Evolutionary conservation across 2,329 filamentous ascomycete species (phyloP).

Genomic region (Chalara sp.): DNA sequence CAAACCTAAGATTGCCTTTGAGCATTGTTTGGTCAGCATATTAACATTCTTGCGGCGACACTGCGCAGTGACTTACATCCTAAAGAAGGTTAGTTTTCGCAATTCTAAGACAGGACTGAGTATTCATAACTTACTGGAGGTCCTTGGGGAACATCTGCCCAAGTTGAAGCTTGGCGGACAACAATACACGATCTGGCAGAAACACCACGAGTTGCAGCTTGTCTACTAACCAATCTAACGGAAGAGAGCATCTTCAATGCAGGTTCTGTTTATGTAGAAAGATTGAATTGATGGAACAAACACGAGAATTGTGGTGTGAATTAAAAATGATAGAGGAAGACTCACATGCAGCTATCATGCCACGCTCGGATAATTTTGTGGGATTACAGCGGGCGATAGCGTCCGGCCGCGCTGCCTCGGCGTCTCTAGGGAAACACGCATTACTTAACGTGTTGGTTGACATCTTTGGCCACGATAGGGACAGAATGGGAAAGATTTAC

Average conservation of each 20-base stretch:
- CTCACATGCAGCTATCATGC: too few relatives aligned
- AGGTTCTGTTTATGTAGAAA: too few relatives aligned
- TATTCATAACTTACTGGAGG: constrained; percentile 66
- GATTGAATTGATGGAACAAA: too few relatives aligned
- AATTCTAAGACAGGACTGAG: not conserved
- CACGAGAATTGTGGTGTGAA: too few relatives aligned
- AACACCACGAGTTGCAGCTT: constrained; percentile 28
- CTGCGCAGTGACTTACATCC: constrained; percentile 28
- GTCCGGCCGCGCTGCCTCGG: too few relatives aligned
- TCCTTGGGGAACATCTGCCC: constrained; percentile 86
- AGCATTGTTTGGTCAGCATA: constrained; percentile 23
- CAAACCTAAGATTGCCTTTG: constrained; percentile 70
- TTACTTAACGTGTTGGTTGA: too few relatives aligned
- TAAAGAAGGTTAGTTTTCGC: constrained; percentile 14
- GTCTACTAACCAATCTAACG: constrained; percentile 46
- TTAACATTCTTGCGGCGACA: constrained; percentile 18
- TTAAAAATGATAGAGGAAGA: too few relatives aligned
- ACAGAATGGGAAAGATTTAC: too few relatives aligned
- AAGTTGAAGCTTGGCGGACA: constrained; percentile 54
- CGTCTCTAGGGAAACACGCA: too few relatives aligned
- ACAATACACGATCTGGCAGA: constrained; percentile 19
- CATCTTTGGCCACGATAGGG: too few relatives aligned
- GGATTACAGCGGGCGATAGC: too few relatives aligned
- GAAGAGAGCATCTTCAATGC: constrained; percentile 46
- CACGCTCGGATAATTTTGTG: too few relatives aligned